These are phyloP conservation scores for Plasmodium chabaudi DNA, from an alignment of 169 alveolate genomes.

Conservation along the genomic window DNA sequence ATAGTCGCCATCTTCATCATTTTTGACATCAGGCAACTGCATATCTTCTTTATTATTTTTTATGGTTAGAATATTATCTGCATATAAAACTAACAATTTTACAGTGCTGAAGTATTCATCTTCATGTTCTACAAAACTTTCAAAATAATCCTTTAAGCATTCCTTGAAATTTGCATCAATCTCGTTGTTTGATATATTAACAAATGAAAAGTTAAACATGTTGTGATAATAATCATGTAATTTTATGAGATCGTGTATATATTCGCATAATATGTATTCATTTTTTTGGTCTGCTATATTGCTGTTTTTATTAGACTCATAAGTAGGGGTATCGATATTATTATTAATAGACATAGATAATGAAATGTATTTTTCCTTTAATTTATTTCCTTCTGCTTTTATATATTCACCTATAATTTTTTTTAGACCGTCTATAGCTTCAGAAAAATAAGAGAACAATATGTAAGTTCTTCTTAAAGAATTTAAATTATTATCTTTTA, in stretches of 20 bases:
- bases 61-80: constrained; percentile 51
- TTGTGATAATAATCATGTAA: constrained; percentile 48
- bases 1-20: background rate
- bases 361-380: constrained; percentile 55
- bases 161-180: constrained; percentile 55
- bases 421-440: constrained; percentile 77
- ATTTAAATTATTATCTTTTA: constrained; percentile 44
- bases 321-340: background rate
- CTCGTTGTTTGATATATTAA: constrained; percentile 39
- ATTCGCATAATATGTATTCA: constrained; percentile 39
- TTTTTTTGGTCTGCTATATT: constrained; percentile 39
- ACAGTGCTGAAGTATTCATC: constrained; percentile 69
- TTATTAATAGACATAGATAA: constrained; percentile 8
- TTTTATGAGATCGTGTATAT: constrained; percentile 49
- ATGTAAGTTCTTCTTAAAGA: constrained; percentile 71
- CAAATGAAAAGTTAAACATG: constrained; percentile 49
- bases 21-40: background rate
- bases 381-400: constrained; percentile 50
- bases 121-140: constrained; percentile 73
- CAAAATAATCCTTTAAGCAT: constrained; percentile 64
- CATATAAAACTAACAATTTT: constrained; percentile 46
- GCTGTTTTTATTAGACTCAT: constrained; percentile 19
- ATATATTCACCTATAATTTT: constrained; percentile 65
- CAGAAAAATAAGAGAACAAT: constrained; percentile 74
- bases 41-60: background rate